A percentile compares a stretch with the other conserved stretches of the same genome.
These are phyloP conservation scores for Pyronema domesticum DNA, from an alignment of 495 filamentous ascomycete genomes.

Conservation along the genomic window DNA sequence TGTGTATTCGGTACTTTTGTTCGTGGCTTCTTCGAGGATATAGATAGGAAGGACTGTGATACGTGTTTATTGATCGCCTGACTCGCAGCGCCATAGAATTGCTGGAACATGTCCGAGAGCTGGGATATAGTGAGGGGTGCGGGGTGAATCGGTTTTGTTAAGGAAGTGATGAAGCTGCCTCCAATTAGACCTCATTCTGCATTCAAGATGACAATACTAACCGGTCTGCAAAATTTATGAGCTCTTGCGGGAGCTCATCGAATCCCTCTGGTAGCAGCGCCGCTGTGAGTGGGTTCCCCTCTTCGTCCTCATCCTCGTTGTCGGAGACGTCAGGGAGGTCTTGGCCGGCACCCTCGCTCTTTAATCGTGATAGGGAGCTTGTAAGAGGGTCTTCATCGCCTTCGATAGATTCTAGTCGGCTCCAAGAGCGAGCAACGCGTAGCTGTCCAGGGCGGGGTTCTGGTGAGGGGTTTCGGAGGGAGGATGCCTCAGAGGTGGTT, in stretches of 20 bases:
- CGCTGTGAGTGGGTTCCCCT: slow-evolving; percentile 10
- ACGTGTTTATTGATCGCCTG: slow-evolving; percentile 79
- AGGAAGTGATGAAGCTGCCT: slow-evolving; percentile 70
- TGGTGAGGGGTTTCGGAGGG: slow-evolving; percentile 17
- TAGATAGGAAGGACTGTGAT: slow-evolving; percentile 28
- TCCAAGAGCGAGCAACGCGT: slow-evolving; percentile 25
- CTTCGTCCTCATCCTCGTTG: slow-evolving; percentile 37
- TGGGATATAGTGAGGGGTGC: slow-evolving; percentile 68
- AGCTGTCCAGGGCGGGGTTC: slow-evolving; percentile 14
- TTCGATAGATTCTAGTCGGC: slow-evolving; percentile 21
- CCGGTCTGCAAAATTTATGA: slow-evolving; percentile 77
- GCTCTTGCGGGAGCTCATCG: slow-evolving; percentile 81
- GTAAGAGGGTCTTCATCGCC: slow-evolving; percentile 9
- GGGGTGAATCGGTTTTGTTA: slow-evolving; percentile 72
- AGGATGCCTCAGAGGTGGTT: slow-evolving; percentile 15
- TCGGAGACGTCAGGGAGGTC: slow-evolving; percentile 27
- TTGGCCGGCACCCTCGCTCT: slow-evolving; percentile 13
- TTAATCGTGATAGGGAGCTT: slow-evolving; percentile 18
- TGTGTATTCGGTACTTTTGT: slow-evolving; percentile 36
- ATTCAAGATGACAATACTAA: slow-evolving; percentile 24
- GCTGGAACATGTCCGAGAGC: slow-evolving; percentile 76
- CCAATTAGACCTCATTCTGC: slow-evolving; percentile 8
- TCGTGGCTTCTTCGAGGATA: slow-evolving; percentile 26
- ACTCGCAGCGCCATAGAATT: slow-evolving; percentile 74
- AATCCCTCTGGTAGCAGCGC: slow-evolving; percentile 33